These are phyloP conservation scores for Tulasnella sp. DNA, from an alignment of 768 basidiomycete genomes.

Conservation along the genomic window DNA sequence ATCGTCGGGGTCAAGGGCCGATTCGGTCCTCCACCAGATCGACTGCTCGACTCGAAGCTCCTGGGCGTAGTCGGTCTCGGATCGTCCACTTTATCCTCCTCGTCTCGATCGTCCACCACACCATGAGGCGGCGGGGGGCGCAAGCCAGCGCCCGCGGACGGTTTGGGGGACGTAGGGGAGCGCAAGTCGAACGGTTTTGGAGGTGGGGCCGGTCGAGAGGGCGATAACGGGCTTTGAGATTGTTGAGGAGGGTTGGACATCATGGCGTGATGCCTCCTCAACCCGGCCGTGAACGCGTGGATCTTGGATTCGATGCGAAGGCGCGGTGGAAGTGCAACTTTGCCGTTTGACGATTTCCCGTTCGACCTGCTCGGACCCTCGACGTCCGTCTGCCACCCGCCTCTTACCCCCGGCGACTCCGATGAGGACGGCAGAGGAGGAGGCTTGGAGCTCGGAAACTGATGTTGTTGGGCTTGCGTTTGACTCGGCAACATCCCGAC, in stretches of 20 bases:
- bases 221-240: background rate
- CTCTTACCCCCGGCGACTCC: background rate
- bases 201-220: conserved; percentile 1
- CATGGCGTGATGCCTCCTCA: background rate
- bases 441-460: background rate
- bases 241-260: background rate
- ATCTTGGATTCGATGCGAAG: conserved; percentile 8
- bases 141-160: background rate
- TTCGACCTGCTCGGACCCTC: background rate
- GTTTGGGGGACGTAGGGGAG: background rate
- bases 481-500: background rate
- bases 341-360: background rate
- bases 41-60: background rate
- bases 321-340: background rate
- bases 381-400: background rate
- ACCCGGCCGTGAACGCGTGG: conserved; percentile 2
- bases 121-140: background rate
- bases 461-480: background rate
- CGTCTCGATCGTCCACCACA: background rate
- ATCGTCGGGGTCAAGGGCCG: background rate
- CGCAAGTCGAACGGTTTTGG: conserved; percentile 3
- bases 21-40: background rate
- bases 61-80: background rate
- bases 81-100: background rate
- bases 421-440: background rate